Conservation (phyloP, 257 asterid genomes). For the Solanum ossicruentum region DNA sequence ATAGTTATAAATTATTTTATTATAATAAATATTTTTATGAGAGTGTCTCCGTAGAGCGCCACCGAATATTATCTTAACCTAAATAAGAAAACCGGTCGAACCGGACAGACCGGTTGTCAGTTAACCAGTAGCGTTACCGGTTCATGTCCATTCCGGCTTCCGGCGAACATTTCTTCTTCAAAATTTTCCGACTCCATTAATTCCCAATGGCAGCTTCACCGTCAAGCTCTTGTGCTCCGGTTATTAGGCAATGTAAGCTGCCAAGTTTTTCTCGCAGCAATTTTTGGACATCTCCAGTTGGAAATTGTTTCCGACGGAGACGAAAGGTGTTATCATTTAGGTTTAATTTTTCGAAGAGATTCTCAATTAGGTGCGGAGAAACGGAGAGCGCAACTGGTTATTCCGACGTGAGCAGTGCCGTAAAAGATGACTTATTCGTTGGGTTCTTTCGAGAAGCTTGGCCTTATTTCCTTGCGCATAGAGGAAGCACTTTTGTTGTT, state of each 20-base stretch:
- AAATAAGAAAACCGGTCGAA: not conserved
- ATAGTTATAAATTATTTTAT: not conserved
- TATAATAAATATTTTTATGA: not conserved
- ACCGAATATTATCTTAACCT: not conserved
- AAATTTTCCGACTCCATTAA: not conserved
- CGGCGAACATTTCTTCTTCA: not conserved
- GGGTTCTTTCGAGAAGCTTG: slow-evolving; percentile 82
- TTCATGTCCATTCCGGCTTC: not conserved
- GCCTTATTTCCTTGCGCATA: slow-evolving; percentile 85
- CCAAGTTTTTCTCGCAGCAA: not conserved
- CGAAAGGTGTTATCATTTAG: not conserved
- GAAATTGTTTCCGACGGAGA: not conserved
- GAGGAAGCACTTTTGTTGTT: slow-evolving; percentile 90
- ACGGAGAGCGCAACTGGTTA: slow-evolving; percentile 17
- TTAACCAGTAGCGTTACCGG: not conserved
- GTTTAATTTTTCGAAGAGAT: slow-evolving; percentile 5
- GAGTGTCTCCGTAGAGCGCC: not conserved
- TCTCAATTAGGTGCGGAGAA: slow-evolving; percentile 15
- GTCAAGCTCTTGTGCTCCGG: slow-evolving; percentile 7
- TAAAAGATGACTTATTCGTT: slow-evolving; percentile 62
- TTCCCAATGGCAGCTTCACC: slow-evolving; percentile 32
- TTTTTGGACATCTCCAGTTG: slow-evolving; percentile 2
- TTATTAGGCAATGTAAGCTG: slow-evolving; percentile 13
- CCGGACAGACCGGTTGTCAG: not conserved
- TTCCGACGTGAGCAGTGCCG: not conserved